Conservation (phyloP, 768 basidiomycete genomes). For the Mycena olivaceomarginata region DNA sequence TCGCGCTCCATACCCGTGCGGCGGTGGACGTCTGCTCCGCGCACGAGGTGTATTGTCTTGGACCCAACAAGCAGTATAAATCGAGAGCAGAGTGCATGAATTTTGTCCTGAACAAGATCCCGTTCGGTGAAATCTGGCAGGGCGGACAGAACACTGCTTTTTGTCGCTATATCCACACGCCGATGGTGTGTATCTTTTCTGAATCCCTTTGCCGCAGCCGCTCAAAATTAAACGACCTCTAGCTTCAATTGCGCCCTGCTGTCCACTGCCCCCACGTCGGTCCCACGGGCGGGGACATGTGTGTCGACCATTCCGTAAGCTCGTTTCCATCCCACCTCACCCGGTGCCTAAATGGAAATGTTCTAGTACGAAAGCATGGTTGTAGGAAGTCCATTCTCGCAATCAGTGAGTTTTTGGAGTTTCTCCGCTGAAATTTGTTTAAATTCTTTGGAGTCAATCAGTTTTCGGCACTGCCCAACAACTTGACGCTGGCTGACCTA, state of each 20-base stretch:
- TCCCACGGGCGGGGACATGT: conserved; percentile 22
- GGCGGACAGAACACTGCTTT: conserved; percentile 26
- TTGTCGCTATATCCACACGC: conserved; percentile 27
- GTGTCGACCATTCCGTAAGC: conserved; percentile 12
- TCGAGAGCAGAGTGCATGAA: not conserved
- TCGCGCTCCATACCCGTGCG: conserved; percentile 7
- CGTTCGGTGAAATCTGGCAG: conserved; percentile 25
- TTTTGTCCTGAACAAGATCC: conserved; percentile 1
- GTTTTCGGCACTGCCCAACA: conserved; percentile 14
- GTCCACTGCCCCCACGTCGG: conserved; percentile 30
- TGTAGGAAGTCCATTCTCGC: not conserved
- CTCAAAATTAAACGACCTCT: not conserved
- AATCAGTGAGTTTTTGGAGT: not conserved
- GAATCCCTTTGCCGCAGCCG: no score
- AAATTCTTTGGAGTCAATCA: not conserved
- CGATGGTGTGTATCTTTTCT: conserved; percentile 3
- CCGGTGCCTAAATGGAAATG: no score
- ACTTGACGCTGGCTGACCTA: conserved; percentile 13
- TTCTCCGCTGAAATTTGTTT: not conserved
- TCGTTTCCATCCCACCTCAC: no score
- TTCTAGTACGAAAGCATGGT: conserved; percentile 7
- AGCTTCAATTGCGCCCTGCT: conserved; percentile 13
- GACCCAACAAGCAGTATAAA: conserved; percentile 10
- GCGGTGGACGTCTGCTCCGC: conserved; percentile 15
- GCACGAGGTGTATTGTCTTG: conserved; percentile 13